These are phyloP conservation scores for Cyberlindnera lachancei DNA, from an alignment of 805 yeast genomes.

Conservation along the genomic window DNA sequence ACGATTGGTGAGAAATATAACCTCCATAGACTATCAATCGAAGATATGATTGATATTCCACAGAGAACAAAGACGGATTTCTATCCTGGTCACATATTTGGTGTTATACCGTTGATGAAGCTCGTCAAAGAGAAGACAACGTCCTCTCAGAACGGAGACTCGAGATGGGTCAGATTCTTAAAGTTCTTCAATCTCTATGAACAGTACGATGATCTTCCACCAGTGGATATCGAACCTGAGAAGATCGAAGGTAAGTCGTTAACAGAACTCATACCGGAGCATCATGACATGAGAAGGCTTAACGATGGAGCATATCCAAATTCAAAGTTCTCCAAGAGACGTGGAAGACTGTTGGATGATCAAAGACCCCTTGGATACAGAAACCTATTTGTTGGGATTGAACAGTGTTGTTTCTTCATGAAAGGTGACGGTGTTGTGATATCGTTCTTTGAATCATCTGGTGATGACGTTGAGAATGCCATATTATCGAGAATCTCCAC, in stretches of 20 bases:
- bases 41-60: slow-evolving; percentile 57
- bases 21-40: slow-evolving; percentile 49
- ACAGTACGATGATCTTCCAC: slow-evolving; percentile 3
- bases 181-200: slow-evolving; percentile 8
- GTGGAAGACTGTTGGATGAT: slow-evolving; percentile 26
- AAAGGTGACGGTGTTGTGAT: slow-evolving; percentile 39
- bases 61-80: slow-evolving; percentile 51
- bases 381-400: slow-evolving; percentile 41
- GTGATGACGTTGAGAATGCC: slow-evolving; percentile 45
- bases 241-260: slow-evolving; percentile 3
- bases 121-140: slow-evolving; percentile 24
- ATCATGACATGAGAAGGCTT: slow-evolving; percentile 25
- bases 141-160: background rate
- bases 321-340: slow-evolving; percentile 12
- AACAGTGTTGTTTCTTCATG: slow-evolving; percentile 47
- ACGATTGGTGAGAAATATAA: slow-evolving; percentile 36
- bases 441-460: slow-evolving; percentile 51
- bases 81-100: slow-evolving; percentile 44
- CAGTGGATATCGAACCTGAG: background rate
- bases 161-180: slow-evolving; percentile 7
- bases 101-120: slow-evolving; percentile 45
- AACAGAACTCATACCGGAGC: slow-evolving; percentile 14
- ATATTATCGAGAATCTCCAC: slow-evolving; percentile 39
- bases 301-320: slow-evolving; percentile 26
- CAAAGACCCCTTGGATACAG: slow-evolving; percentile 38